Conservation (phyloP, 176 grass and related monocot species). For the Carex myosuroides region DNA sequence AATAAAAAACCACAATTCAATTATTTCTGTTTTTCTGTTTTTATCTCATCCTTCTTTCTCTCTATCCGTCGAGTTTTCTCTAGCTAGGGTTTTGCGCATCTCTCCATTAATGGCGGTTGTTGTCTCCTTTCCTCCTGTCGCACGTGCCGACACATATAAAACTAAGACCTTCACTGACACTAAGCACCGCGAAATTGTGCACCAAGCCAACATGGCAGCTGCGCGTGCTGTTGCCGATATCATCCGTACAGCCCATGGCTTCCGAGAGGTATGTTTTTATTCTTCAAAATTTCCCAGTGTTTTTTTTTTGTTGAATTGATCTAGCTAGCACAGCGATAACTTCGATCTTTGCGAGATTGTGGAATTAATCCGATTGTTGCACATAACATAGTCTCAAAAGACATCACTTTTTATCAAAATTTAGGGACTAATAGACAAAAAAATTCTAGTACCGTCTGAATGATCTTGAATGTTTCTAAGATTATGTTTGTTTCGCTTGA, state of each 20-base stretch:
- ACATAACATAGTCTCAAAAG: too few relatives aligned
- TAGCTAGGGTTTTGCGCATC: slow-evolving; percentile 23
- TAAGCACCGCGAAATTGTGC: slow-evolving; percentile 77
- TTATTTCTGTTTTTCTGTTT: too few relatives aligned
- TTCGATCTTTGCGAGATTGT: background rate
- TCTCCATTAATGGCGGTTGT: slow-evolving; percentile 24
- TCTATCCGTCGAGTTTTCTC: background rate
- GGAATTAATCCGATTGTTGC: too few relatives aligned
- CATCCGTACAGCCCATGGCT: slow-evolving; percentile 58
- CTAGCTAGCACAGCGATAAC: background rate
- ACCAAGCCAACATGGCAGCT: slow-evolving; percentile 51
- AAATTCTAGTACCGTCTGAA: too few relatives aligned
- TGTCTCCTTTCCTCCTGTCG: slow-evolving; percentile 13
- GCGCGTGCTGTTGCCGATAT: slow-evolving; percentile 59
- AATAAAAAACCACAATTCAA: too few relatives aligned
- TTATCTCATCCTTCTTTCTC: background rate
- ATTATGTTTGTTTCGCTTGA: too few relatives aligned
- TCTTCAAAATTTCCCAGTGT: background rate
- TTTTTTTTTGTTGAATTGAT: background rate
- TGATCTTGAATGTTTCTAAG: too few relatives aligned
- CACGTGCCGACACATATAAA: slow-evolving; percentile 20
- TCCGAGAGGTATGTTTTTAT: slow-evolving; percentile 25
- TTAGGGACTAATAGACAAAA: too few relatives aligned
- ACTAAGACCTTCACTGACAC: slow-evolving; percentile 65
- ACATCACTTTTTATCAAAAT: too few relatives aligned